Conservation (phyloP, 1,139 yeast species). For the Diutina pseudorugosa region DNA sequence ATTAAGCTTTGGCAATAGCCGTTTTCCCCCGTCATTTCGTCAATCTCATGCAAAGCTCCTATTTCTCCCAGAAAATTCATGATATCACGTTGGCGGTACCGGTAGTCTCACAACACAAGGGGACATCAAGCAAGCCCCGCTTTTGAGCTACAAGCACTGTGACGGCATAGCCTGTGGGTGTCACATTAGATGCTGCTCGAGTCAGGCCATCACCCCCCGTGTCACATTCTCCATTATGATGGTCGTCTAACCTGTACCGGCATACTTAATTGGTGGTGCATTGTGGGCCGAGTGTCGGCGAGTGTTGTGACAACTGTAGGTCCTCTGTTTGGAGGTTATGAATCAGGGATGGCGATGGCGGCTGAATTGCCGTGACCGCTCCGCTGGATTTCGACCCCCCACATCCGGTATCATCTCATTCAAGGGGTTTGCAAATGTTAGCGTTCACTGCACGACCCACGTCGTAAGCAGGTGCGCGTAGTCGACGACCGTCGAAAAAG, state of each 20-base stretch:
- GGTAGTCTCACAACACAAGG: not conserved
- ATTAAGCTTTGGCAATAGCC: not conserved
- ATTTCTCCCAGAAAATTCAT: not conserved
- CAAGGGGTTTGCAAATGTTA: not conserved
- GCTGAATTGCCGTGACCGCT: not conserved
- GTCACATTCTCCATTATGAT: not conserved
- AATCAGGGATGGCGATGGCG: not conserved
- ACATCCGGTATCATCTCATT: not conserved
- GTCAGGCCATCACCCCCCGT: not conserved
- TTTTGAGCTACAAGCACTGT: not conserved
- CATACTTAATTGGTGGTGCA: not conserved
- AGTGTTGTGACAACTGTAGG: not conserved
- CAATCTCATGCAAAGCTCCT: not conserved
- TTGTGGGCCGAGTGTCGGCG: not conserved
- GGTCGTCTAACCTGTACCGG: not conserved
- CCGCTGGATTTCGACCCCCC: not conserved
- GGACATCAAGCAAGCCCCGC: not conserved
- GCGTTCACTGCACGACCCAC: not conserved
- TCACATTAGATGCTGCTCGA: not conserved
- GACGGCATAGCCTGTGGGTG: not conserved
- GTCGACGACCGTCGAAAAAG: not conserved
- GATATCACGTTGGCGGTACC: not conserved
- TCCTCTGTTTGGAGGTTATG: not conserved
- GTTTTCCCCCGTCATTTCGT: not conserved
- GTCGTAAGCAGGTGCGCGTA: not conserved